Base-by-base conservation (phyloP, 306 rosid species). In the Fragaria iinumae region DNA sequence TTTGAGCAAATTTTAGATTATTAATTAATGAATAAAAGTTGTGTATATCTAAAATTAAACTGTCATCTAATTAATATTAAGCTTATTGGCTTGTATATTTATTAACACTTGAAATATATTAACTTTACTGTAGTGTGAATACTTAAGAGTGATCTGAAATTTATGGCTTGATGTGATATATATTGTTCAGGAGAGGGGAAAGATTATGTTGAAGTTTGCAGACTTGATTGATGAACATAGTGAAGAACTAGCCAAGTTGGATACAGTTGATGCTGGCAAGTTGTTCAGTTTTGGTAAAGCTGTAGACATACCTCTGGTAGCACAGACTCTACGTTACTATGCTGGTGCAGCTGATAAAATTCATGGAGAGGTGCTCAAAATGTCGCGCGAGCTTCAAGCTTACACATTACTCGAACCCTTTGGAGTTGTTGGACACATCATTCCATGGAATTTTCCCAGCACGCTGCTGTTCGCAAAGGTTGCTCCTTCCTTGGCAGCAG, bases 271-370 rank as follows among this genome's bases (percentile, higher is more conserved):
- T 73, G 97, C 81, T 0, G 98, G 97, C 7, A 90, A 88, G 73
- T 69, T 83, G 79, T 90, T 79, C 73, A 41, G 36, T 29, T 0
- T 4, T 4, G 70, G 89, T n/a, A 91, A 90, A 75, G 48, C 59
- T 16, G 0, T 20, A 2, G 98, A 90, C 34, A 86, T 93, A 65
- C 96, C 98, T 4, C 18, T 3, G 2, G 80, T 57, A 29, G 89
- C 89, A 55, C 21, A 38, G 3, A 67, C 43, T 0, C 14, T 93
- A 7, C 90, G 94, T 20, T 93, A 91, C 86, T 93, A 91, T 71
- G 97, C 97, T 0, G 98, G 97, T 14, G 96, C 97, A 25, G 98
- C 97, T 2, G 98, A 93, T 79, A 93, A 93, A 79, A 78, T 91
- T 50, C 97, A 93, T 4, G 97, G 98, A 2, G 83, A 87, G 38